A percentile compares a stretch with the other conserved stretches of the same genome.
These are phyloP conservation scores for Cocos nucifera DNA, from an alignment of 176 grass and related monocot genomes.

Conservation along the genomic window DNA sequence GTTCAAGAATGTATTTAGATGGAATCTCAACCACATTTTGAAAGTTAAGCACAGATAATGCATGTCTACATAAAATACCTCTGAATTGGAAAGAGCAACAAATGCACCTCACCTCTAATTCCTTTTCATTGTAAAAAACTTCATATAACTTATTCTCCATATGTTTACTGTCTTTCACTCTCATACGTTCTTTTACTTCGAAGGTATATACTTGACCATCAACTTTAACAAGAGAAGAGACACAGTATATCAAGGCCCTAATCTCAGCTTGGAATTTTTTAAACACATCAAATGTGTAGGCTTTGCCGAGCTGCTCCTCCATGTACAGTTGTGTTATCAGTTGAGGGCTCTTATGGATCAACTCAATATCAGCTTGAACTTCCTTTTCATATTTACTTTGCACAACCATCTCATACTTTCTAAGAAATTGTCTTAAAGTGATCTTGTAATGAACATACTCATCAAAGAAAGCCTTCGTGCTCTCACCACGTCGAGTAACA, in stretches of 20 bases:
- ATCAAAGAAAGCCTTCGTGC: slow-evolving; percentile 7
- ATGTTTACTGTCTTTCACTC: slow-evolving; percentile 1
- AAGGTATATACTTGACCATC: slow-evolving; percentile 5
- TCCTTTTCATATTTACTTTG: slow-evolving; percentile 8
- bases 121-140: slow-evolving; percentile 4
- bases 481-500: too few relatives aligned
- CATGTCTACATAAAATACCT: slow-evolving; percentile 11
- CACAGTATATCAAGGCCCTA: slow-evolving; percentile 11
- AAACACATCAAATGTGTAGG: slow-evolving; percentile 2
- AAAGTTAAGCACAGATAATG: slow-evolving; percentile 9
- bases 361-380: slow-evolving; percentile 3
- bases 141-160: slow-evolving; percentile 6
- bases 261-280: slow-evolving; percentile 4
- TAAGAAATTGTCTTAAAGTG: not conserved
- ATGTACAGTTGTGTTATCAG: slow-evolving; percentile 12
- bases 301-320: slow-evolving; percentile 11
- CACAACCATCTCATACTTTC: slow-evolving; percentile 3
- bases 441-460: slow-evolving; percentile 5
- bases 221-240: not conserved
- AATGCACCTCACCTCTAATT: slow-evolving; percentile 7
- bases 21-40: slow-evolving; percentile 11
- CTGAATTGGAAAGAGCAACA: slow-evolving; percentile 7
- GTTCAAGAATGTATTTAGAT: slow-evolving; percentile 8
- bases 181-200: slow-evolving; percentile 8
- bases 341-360: slow-evolving; percentile 2